Base-by-base conservation (phyloP, 108 stramenopile species). In the Cylindrotheca closterium region DNA sequence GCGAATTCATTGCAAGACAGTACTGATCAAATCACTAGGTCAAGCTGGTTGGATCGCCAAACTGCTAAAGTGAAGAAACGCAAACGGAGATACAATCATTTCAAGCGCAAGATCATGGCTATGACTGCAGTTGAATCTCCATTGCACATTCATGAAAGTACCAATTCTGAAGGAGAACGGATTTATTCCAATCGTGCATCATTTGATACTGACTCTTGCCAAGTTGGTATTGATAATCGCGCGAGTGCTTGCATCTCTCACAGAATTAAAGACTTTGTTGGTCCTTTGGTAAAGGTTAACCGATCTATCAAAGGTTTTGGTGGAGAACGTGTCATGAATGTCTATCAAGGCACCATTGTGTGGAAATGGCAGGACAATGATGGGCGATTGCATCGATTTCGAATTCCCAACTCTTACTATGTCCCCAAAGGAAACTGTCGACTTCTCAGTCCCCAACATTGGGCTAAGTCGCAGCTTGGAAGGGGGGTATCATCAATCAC, bases 371-470 rank as follows among this genome's bases (percentile, higher is more conserved):
- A 67, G 28, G 77, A 81, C 47, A 70, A 79, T 57, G 0, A 64
- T 0, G 79, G 77, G 1, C 26, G 26, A 22, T 0, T 48, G 0
- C 79, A 85, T 45, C 28, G 3, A 5, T 48, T 79, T 2, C 8
- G 30, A 3, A 65, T 81, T 12, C 65, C 72, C 23, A 72, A 79
- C 53, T 65, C 74, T 0, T 60, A 60, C 49, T 79, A 69, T 42
- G 33, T 74, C 5, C 74, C 77, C 17, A 29, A 51, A 5, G 12
- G 58, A 7, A 42, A 30, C 3, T 26, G 47, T 5, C 50, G 66
- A 31, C 77, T 82, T 23, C 33, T 82, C 7, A 67, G 63, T 24
- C 77, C 70, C 2, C 73, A 78, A 49, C 74, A 82, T 66, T 82
- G 75, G 75, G 72, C 76, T 2, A 58, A 78, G 42, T 46, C 47